These are phyloP conservation scores for Thozetella sp. DNA, from an alignment of 495 filamentous ascomycete genomes.

Conservation along the genomic window DNA sequence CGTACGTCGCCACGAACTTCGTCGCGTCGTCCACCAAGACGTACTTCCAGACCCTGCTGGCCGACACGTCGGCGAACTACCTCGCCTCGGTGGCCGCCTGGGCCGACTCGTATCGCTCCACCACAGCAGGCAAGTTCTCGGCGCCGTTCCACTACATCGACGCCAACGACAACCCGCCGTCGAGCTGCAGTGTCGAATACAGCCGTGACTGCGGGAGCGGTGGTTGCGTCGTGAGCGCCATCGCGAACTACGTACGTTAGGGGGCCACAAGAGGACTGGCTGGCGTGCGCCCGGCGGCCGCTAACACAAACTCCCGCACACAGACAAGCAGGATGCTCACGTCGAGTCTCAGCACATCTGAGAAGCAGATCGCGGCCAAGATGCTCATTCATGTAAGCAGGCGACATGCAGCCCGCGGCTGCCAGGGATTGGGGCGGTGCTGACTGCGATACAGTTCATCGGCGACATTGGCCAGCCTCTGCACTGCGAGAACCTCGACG, in stretches of 20 bases:
- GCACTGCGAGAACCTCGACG: constrained; percentile 59
- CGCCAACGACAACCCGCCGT: constrained; percentile 64
- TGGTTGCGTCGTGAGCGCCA: constrained; percentile 65
- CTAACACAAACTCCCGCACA: too few relatives aligned
- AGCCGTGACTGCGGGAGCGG: constrained; percentile 60
- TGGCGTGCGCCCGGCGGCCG: too few relatives aligned
- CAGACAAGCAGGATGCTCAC: constrained; percentile 49
- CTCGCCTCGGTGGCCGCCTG: constrained; percentile 63
- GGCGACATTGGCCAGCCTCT: constrained; percentile 70
- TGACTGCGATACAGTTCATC: constrained; percentile 54
- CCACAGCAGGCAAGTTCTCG: constrained; percentile 55
- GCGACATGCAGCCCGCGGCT: too few relatives aligned
- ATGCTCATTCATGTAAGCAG: constrained; percentile 55
- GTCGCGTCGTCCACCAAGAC: constrained; percentile 35
- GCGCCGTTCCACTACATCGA: constrained; percentile 72
- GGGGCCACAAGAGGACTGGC: not conserved
- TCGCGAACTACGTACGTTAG: constrained; percentile 49
- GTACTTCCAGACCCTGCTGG: constrained; percentile 43
- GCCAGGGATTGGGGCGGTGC: too few relatives aligned
- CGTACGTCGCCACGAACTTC: constrained; percentile 50
- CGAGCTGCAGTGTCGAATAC: constrained; percentile 59
- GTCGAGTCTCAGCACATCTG: constrained; percentile 27
- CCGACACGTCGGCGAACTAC: constrained; percentile 49
- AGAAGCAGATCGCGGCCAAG: constrained; percentile 55
- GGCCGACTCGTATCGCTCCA: constrained; percentile 65